Conservation (phyloP, 148 eudicot species). For the Cornus controversa region DNA sequence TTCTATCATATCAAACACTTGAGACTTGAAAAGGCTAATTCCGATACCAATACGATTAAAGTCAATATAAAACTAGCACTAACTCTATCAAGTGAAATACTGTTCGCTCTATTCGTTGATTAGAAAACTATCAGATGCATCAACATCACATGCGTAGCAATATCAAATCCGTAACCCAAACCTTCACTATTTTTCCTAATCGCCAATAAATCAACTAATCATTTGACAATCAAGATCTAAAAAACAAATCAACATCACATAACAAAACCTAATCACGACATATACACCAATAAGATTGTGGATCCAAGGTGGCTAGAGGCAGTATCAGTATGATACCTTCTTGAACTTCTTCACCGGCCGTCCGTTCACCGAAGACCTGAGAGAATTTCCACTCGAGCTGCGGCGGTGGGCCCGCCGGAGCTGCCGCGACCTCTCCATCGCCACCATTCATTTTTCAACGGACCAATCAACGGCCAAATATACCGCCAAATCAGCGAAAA, state of each 20-base stretch:
- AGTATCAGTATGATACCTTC: conserved; percentile 52
- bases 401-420: conserved; percentile 40
- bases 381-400: conserved; percentile 88
- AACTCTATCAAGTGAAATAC: conserved; percentile 13
- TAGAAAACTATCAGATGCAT: neutral
- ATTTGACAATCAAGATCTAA: conserved; percentile 4
- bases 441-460: conserved; percentile 31
- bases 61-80: conserved; percentile 4
- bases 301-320: conserved; percentile 26
- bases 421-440: conserved; percentile 45
- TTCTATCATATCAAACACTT: neutral
- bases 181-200: neutral
- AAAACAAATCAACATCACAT: conserved; percentile 13
- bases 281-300: conserved; percentile 2
- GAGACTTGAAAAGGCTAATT: neutral
- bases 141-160: neutral
- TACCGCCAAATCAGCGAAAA: neutral
- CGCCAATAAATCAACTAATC: conserved; percentile 13
- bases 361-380: conserved; percentile 87
- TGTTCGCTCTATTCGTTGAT: conserved; percentile 1
- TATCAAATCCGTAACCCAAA: conserved; percentile 12
- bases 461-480: conserved; percentile 15
- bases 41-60: conserved; percentile 1
- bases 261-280: conserved; percentile 24
- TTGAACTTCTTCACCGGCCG: conserved; percentile 92